Evolutionary conservation across 2,329 filamentous ascomycete genomes (phyloP).

Genomic region (Talaromyces sp.): DNA sequence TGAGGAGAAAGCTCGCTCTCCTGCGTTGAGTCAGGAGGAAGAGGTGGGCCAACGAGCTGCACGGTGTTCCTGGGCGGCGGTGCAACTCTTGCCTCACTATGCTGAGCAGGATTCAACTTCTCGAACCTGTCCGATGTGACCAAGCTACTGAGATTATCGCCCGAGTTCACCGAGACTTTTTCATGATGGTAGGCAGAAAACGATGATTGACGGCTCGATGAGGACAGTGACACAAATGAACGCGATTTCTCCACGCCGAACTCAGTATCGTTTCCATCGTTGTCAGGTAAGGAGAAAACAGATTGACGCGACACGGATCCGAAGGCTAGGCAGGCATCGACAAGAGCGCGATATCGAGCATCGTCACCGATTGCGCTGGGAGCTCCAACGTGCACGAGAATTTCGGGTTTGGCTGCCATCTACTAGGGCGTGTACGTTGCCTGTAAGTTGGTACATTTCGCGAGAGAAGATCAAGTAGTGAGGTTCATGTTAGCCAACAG

Average conservation of each 20-base stretch:
- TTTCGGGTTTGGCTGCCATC: slow-evolving; percentile 27
- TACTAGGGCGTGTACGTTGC: background rate
- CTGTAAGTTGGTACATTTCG: background rate
- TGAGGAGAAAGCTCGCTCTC: slow-evolving; percentile 15
- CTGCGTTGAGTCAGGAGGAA: background rate
- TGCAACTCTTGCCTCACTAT: background rate
- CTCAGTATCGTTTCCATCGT: background rate
- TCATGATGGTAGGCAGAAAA: background rate
- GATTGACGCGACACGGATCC: slow-evolving; percentile 28
- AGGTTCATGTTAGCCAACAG: background rate
- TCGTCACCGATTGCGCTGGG: slow-evolving; percentile 37
- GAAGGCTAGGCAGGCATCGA: slow-evolving; percentile 36
- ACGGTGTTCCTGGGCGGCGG: background rate
- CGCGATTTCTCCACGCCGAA: slow-evolving; percentile 7
- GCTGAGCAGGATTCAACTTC: background rate
- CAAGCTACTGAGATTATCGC: slow-evolving; percentile 17
- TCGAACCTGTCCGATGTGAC: background rate
- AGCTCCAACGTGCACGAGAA: slow-evolving; percentile 43
- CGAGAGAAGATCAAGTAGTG: background rate
- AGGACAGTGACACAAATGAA: background rate
- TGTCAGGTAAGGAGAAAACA: background rate
- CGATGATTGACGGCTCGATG: background rate
- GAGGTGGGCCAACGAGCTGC: background rate
- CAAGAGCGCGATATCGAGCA: slow-evolving; percentile 37
- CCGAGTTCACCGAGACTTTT: slow-evolving; percentile 14